Base-by-base conservation (phyloP, 208 protist genomes). In the Acanthamoeba healyi region DNA sequence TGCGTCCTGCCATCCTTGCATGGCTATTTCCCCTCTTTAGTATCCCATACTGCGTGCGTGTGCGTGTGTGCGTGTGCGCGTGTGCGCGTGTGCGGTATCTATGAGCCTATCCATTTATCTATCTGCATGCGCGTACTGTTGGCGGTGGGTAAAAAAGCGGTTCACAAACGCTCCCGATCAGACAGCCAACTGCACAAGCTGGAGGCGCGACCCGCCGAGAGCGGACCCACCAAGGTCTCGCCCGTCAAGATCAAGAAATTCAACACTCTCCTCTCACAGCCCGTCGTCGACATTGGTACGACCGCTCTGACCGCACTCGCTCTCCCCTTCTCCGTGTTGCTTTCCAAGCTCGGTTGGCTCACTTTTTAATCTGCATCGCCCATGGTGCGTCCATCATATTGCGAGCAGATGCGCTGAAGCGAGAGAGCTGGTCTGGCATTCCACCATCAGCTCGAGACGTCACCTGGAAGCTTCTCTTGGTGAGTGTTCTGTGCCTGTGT, bases 341-440 rank as follows among this genome's bases (percentile, higher is more conserved):
- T 7, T n/a, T 51, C 38, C 0, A 22, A 4, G 29, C 36, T 77
- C 38, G 26, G 7, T 38, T 14, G 7, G 46, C 5, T 15, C 26
- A 22, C 10, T 72, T 72, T 19, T 6, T 22, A 19, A 15, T 70
- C 14, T 4, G 4, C 4, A 9, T 15, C 29, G 36, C 65, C n/a
- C n/a, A n/a, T n/a, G n/a, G 29, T 3, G 12, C 12, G 36, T 19
- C 14, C 10, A 32, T 77, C 38, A 29, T 5, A 51, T 9, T 77
- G 22, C 24, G 14, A 10, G 0, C 38, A 92, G 87, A 58, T 74
- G 58, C 56, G 58, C 29, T 92, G 54, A 65, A 74, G 56, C n/a
- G 61, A 70, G 56, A 49, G 34, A 92, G 87, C 46, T 92, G 87
- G 87, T 92, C 87, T 3, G 87, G 87, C 65, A 74, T 92, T 92